Percentiles rank a stretch among this genome's conserved stretches.
Evolutionary conservation across 306 rosid species (phyloP).

Genomic region (Carpinus viminea): DNA sequence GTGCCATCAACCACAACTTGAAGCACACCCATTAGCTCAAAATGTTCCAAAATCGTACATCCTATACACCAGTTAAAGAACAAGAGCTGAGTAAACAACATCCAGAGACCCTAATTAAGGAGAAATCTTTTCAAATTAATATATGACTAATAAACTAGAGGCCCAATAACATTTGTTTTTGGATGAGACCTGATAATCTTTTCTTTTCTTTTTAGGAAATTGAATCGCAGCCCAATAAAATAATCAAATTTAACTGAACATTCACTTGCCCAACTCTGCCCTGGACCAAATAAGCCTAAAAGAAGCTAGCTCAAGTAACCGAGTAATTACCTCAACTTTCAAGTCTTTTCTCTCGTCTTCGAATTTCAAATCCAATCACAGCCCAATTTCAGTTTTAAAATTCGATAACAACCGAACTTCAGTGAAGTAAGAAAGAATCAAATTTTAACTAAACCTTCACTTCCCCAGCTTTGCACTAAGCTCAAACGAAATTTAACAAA

Average conservation of each 20-base stretch:
- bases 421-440: neutral
- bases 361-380: neutral
- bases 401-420: neutral
- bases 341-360: neutral
- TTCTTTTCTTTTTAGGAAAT: neutral
- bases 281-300: neutral
- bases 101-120: neutral
- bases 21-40: too few relatives aligned
- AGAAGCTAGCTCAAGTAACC: neutral
- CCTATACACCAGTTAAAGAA: too few relatives aligned
- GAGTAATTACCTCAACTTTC: neutral
- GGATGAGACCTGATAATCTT: neutral
- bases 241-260: neutral
- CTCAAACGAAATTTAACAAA: neutral
- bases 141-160: slow-evolving; percentile 11
- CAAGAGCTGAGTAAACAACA: neutral
- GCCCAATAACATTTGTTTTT: slow-evolving; percentile 2
- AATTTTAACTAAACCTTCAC: neutral
- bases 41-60: too few relatives aligned
- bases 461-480: neutral
- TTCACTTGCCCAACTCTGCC: neutral
- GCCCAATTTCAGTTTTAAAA: neutral
- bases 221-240: neutral
- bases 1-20: too few relatives aligned
- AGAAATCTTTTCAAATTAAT: neutral